Conservation (phyloP, 495 filamentous ascomycete genomes). For the Aspergillus olivimuriae region DNA sequence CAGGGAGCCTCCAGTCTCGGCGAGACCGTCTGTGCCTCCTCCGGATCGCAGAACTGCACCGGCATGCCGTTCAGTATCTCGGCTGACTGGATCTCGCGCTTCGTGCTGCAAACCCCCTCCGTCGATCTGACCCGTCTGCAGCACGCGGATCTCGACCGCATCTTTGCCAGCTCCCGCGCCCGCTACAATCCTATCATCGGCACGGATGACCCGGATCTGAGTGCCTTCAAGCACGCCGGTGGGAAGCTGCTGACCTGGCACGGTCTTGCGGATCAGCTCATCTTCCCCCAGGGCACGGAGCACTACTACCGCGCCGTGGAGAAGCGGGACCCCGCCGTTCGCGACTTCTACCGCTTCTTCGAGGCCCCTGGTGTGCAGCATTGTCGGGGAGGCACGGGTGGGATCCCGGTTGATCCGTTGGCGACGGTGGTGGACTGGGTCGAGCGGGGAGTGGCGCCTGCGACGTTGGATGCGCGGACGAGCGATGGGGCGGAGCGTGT, state of each 20-base stretch:
- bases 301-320: constrained; percentile 14
- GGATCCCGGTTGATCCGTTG: constrained; percentile 14
- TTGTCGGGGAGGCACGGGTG: constrained; percentile 17
- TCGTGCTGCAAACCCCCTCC: constrained; percentile 31
- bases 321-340: constrained; percentile 6
- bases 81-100: constrained; percentile 33
- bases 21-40: constrained; percentile 8
- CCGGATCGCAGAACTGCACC: constrained; percentile 10
- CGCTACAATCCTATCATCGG: constrained; percentile 24
- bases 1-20: constrained; percentile 1
- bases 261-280: constrained; percentile 19
- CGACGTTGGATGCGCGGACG: constrained; percentile 15
- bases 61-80: constrained; percentile 10
- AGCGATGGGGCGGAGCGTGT: constrained; percentile 2
- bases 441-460: constrained; percentile 30
- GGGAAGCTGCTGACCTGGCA: constrained; percentile 42
- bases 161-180: constrained; percentile 9
- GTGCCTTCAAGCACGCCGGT: constrained; percentile 23
- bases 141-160: constrained; percentile 15
- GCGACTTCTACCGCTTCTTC: constrained; percentile 25
- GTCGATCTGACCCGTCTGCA: constrained; percentile 28
- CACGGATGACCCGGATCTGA: constrained; percentile 32
- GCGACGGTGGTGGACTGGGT: constrained; percentile 36
- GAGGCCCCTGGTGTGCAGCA: constrained; percentile 15
- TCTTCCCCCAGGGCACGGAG: constrained; percentile 12